Evolutionary conservation across 108 stramenopile species (phyloP).

Genomic region (Chaetoceros tenuissimus): DNA sequence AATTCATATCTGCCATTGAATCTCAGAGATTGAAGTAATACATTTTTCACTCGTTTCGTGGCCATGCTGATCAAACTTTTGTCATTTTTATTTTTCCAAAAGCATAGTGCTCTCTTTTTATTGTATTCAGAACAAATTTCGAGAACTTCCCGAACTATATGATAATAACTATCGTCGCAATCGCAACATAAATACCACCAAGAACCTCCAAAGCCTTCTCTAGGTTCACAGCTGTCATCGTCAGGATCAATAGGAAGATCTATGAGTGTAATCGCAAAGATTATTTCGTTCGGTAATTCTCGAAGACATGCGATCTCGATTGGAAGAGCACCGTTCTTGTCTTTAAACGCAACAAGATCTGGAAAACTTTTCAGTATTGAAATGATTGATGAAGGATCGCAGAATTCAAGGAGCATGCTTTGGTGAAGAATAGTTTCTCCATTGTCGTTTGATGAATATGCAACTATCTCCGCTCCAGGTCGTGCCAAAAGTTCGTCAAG

Average conservation of each 20-base stretch:
- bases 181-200: slow-evolving; percentile 81
- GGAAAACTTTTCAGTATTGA: slow-evolving; percentile 69
- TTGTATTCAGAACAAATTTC: slow-evolving; percentile 51
- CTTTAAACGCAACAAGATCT: slow-evolving; percentile 34
- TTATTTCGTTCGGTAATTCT: slow-evolving; percentile 57
- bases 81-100: slow-evolving; percentile 20
- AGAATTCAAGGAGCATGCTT: slow-evolving; percentile 40
- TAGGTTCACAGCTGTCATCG: slow-evolving; percentile 28
- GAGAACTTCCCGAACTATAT: slow-evolving; percentile 60
- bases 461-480: slow-evolving; percentile 46
- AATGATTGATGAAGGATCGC: slow-evolving; percentile 47
- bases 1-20: slow-evolving; percentile 75
- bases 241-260: slow-evolving; percentile 74
- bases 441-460: slow-evolving; percentile 27
- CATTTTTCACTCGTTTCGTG: slow-evolving; percentile 50
- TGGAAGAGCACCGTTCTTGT: slow-evolving; percentile 57
- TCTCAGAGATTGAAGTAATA: slow-evolving; percentile 39
- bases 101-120: slow-evolving; percentile 58
- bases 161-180: slow-evolving; percentile 56
- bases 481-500: slow-evolving; percentile 58
- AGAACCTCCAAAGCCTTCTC: slow-evolving; percentile 56
- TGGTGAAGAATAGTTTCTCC: slow-evolving; percentile 64
- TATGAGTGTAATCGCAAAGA: slow-evolving; percentile 67
- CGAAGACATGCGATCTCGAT: slow-evolving; percentile 67
- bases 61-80: slow-evolving; percentile 46